Base-by-base conservation (phyloP, 2,329 filamentous ascomycete genomes). In the Metarhizium brunneum region DNA sequence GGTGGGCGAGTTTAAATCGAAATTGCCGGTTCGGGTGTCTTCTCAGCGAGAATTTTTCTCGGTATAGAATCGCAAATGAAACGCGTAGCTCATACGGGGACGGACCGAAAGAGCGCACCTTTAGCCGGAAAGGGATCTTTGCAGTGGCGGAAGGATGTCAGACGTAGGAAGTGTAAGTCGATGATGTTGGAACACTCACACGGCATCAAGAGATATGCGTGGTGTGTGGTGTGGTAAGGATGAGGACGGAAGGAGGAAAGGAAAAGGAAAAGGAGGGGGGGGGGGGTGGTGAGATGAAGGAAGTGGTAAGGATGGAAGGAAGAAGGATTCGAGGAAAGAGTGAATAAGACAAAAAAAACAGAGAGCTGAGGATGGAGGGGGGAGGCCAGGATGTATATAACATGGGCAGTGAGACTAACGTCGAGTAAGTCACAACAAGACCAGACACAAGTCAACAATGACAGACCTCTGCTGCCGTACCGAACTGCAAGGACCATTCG, bases 301-400 rank as follows among this genome's bases (percentile, higher is more conserved):
- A 25, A 47, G n/a, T 25, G 43, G 25, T 10, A 30, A 30, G 7
- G 13, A 16, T 13, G 38, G 13, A 6, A 40, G 14, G 38, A 40
- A 40, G 13, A 36, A 36, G 35, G 35, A 36, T 36, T 36, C 35
- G 47, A 50, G 25, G 47, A 45, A 53, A 4, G 14, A 40, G 29
- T 10, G 18, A 29, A 13, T 45, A 14, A 8, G 14, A 18, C 20
- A 16, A 14, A 13, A 42, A 32, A 30, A 48, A n/a, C 6, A 2
- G 29, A 10, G 10, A 29, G 16, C 30, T 10, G 7, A n/a, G 6
- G 13, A 2, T 40, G 38, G 25, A 48, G 25, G 45, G 45, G 36
- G 54, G 20, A 35, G 29, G 45, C 35, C 38, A 36, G 50, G 7
- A 53, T 53, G 50, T 53, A 56, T 45, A 56, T 56, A 56, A 8